Evolutionary conservation across 2,329 filamentous ascomycete genomes (phyloP).

Genomic region (Coniochaeta ligniaria): DNA sequence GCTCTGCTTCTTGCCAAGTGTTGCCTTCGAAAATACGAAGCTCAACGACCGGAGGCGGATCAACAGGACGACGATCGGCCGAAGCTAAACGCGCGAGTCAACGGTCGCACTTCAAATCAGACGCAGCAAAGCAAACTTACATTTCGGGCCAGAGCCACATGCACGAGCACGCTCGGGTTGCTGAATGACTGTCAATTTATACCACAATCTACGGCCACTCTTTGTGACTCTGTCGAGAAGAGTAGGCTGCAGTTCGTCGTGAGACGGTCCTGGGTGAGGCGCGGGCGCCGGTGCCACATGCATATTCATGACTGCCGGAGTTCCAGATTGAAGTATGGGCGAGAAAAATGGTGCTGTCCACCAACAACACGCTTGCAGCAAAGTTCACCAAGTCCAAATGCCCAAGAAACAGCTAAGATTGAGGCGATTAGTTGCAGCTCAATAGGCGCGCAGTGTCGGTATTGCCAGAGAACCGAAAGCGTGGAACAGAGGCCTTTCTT

Average conservation of each 20-base stretch:
- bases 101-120: slow-evolving; percentile 14
- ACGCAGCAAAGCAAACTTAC: slow-evolving; percentile 42
- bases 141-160: slow-evolving; percentile 92
- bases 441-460: background rate
- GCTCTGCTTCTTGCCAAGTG: slow-evolving; percentile 51
- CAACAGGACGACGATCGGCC: slow-evolving; percentile 84
- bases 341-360: background rate
- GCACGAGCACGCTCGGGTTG: slow-evolving; percentile 91
- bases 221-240: slow-evolving; percentile 45
- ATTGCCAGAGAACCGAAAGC: background rate
- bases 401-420: background rate
- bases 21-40: slow-evolving; percentile 75
- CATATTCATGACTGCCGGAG: background rate
- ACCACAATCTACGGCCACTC: slow-evolving; percentile 71
- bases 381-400: background rate
- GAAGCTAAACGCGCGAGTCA: slow-evolving; percentile 49
- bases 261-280: slow-evolving; percentile 5
- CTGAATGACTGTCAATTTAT: slow-evolving; percentile 80
- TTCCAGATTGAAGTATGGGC: background rate
- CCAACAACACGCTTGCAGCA: background rate
- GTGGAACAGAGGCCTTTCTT: background rate
- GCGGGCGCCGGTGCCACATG: slow-evolving; percentile 1
- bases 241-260: slow-evolving; percentile 11
- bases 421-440: background rate
- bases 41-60: slow-evolving; percentile 90